Evolutionary conservation across 192 early-diverging fungal genomes (phyloP).

Genomic region (Allomyces macrogynus): DNA sequence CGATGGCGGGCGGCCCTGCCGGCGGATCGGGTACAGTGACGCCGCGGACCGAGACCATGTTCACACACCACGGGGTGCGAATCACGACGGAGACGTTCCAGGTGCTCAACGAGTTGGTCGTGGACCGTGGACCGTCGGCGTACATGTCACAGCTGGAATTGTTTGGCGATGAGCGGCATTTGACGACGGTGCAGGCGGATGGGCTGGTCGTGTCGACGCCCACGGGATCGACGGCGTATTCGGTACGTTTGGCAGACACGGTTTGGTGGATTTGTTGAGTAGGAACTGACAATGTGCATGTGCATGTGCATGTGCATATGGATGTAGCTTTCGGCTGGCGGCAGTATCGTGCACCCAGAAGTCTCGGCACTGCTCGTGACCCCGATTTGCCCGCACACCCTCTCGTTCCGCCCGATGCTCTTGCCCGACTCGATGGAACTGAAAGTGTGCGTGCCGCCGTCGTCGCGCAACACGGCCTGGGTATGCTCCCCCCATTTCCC

Average conservation of each 20-base stretch:
- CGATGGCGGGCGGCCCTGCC: constrained; percentile 9
- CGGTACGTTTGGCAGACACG: constrained; percentile 16
- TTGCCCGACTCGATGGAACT: constrained; percentile 84
- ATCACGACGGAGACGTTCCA: constrained; percentile 42
- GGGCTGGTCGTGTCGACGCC: constrained; percentile 85
- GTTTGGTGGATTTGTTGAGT: neutral
- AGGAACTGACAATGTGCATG: constrained; percentile 1
- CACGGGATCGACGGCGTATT: constrained; percentile 79
- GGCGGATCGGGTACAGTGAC: constrained; percentile 6
- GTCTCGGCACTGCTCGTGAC: constrained; percentile 82
- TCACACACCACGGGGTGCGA: constrained; percentile 2
- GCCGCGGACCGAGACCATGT: constrained; percentile 1
- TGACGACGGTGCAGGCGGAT: constrained; percentile 92
- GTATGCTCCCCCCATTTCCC: constrained; percentile 18
- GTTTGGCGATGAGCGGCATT: constrained; percentile 65
- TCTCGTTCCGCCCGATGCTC: constrained; percentile 92
- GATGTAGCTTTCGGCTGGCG: constrained; percentile 74
- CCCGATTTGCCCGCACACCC: constrained; percentile 79
- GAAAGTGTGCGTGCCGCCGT: constrained; percentile 59
- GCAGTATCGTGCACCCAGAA: constrained; percentile 85
- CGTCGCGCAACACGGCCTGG: constrained; percentile 77
- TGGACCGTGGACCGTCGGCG: constrained; percentile 83
- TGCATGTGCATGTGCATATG: constrained; percentile 16
- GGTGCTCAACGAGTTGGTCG: constrained; percentile 84
- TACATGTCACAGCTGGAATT: constrained; percentile 74